Conservation (phyloP, 352 stramenopile species). For the Globisporangium alternatum region DNA sequence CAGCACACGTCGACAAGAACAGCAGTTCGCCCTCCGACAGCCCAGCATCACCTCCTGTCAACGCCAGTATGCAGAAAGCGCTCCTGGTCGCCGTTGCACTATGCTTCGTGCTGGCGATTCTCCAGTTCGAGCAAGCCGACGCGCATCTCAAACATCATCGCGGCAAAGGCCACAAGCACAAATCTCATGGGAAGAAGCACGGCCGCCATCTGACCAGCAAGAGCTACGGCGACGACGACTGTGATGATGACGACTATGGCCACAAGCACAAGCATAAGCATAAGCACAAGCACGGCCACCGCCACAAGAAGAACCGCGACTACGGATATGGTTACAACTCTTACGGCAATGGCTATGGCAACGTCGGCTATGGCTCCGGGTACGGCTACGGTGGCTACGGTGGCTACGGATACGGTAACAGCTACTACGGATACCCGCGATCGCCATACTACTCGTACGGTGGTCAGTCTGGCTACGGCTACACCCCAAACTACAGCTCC, state of each 20-base stretch:
- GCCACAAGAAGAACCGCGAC: background rate
- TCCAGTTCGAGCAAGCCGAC: conserved; percentile 1
- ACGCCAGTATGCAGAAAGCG: background rate
- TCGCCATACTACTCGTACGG: no score
- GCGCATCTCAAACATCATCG: background rate
- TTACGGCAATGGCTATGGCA: background rate
- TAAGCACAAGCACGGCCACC: background rate
- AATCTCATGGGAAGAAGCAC: background rate
- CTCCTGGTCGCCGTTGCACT: background rate
- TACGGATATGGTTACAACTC: background rate
- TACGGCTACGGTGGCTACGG: no score
- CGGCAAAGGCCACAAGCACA: background rate
- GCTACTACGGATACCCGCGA: no score
- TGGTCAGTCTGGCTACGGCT: background rate
- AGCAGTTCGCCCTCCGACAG: background rate
- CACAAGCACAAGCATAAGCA: no score
- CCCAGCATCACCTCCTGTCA: background rate
- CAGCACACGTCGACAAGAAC: background rate
- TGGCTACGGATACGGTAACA: no score
- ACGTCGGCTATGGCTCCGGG: no score
- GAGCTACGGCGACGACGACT: background rate
- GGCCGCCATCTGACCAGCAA: background rate
- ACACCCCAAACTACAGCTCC: background rate
- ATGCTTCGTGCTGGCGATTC: background rate
- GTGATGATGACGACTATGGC: background rate